These are phyloP conservation scores for apple (Malus domestica) DNA, from an alignment of 306 rosid genomes.

Conservation along the genomic window DNA sequence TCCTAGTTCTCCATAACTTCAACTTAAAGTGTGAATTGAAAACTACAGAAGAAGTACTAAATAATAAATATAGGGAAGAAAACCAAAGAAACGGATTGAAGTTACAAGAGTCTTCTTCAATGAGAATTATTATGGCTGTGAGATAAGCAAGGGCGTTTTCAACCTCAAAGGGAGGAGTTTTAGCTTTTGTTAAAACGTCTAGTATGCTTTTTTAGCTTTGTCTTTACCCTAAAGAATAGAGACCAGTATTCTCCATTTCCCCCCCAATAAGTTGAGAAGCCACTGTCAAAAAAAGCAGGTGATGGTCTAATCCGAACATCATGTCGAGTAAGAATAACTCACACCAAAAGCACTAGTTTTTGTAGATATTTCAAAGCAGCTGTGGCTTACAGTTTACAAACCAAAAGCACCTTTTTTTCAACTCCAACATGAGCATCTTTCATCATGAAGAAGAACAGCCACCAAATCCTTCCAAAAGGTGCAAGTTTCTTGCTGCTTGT, in stretches of 20 bases:
- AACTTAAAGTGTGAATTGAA: conserved; percentile 50
- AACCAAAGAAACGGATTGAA: conserved; percentile 1
- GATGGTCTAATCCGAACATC: conserved; percentile 29
- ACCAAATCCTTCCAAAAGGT: conserved; percentile 46
- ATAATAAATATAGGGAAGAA: too few species aligned
- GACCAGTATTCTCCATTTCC: conserved; percentile 29
- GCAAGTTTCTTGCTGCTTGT: conserved; percentile 40
- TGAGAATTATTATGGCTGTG: neutral
- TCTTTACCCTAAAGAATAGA: conserved; percentile 70
- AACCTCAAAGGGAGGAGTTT: conserved; percentile 12
- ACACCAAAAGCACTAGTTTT: neutral
- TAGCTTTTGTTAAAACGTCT: conserved; percentile 27
- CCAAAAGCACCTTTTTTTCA: neutral
- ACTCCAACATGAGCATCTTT: conserved; percentile 54
- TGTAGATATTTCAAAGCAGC: conserved; percentile 14
- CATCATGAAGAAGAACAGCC: conserved; percentile 49
- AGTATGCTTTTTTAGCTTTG: conserved; percentile 38
- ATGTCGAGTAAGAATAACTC: conserved; percentile 13
- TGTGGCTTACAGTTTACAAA: neutral
- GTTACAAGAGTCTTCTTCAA: neutral
- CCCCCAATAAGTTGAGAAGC: conserved; percentile 46
- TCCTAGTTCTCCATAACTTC: conserved; percentile 54
- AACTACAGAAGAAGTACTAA: neutral
- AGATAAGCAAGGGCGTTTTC: conserved; percentile 12
- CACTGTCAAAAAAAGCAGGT: conserved; percentile 40